Conservation (phyloP, 306 rosid genomes). For the Arachis stenosperma region DNA sequence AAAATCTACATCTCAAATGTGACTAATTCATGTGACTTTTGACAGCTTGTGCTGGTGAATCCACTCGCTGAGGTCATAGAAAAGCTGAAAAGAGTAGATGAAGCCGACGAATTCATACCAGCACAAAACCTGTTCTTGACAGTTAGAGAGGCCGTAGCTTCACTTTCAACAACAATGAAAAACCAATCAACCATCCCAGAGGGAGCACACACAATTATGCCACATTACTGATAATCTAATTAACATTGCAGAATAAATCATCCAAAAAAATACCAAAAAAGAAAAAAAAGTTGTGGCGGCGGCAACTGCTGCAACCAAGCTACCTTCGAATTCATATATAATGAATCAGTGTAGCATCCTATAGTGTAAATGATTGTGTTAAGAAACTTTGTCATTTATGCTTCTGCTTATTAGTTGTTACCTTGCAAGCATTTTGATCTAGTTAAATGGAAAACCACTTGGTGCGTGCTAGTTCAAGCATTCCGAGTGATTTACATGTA, state of each 20-base stretch:
- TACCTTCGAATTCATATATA: constrained; percentile 16
- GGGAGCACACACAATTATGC: constrained; percentile 36
- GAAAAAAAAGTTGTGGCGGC: neutral
- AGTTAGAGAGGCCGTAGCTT: constrained; percentile 82
- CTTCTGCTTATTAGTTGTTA: constrained; percentile 23
- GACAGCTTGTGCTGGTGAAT: constrained; percentile 87
- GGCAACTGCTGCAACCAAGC: neutral
- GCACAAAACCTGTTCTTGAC: constrained; percentile 72
- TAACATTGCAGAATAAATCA: constrained; percentile 33
- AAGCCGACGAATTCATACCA: constrained; percentile 49
- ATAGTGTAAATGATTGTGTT: constrained; percentile 14
- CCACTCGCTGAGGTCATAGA: constrained; percentile 88
- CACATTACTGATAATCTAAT: constrained; percentile 23
- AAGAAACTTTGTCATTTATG: constrained; percentile 7
- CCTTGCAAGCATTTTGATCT: constrained; percentile 7
- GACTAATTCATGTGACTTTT: constrained; percentile 33
- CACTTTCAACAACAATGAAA: constrained; percentile 66
- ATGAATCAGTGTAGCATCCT: constrained; percentile 8
- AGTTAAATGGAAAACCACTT: neutral
- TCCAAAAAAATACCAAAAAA: neutral
- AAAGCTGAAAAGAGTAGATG: constrained; percentile 71
- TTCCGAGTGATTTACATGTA: constrained; percentile 25
- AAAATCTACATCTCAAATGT: neutral
- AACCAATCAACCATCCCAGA: constrained; percentile 43
- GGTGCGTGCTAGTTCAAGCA: constrained; percentile 17